Conservation (phyloP, 805 yeast species). For the Candida hispaniensis region DNA sequence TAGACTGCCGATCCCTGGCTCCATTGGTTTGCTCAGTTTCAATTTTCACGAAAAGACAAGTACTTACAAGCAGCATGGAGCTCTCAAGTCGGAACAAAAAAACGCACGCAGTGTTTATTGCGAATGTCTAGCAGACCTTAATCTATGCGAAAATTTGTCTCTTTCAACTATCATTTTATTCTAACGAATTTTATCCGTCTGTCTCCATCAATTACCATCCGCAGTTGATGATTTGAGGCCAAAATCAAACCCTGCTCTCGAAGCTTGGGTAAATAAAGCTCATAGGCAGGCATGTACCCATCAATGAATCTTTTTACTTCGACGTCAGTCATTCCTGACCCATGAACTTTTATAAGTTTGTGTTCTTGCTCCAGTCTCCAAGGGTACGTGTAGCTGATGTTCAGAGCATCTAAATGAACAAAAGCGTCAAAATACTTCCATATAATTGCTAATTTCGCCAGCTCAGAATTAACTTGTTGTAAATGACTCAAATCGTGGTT, state of each 20-base stretch:
- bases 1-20: too few relatives aligned
- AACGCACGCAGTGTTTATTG: too few relatives aligned
- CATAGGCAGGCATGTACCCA: conserved; percentile 80
- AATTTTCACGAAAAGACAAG: too few relatives aligned
- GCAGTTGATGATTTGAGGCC: conserved; percentile 13
- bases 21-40: too few relatives aligned
- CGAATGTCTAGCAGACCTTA: too few relatives aligned
- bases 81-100: too few relatives aligned
- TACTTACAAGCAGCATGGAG: too few relatives aligned
- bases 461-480: conserved; percentile 39
- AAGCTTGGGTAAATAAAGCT: conserved; percentile 37
- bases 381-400: conserved; percentile 49
- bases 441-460: conserved; percentile 39
- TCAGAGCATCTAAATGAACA: conserved; percentile 49
- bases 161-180: too few relatives aligned
- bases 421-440: conserved; percentile 54
- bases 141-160: too few relatives aligned
- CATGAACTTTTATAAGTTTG: conserved; percentile 40
- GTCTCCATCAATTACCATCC: conserved; percentile 16
- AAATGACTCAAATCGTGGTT: conserved; percentile 27
- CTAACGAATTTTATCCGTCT: conserved; percentile 15
- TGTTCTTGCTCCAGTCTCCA: conserved; percentile 79
- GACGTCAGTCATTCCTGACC: conserved; percentile 70
- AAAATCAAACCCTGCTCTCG: conserved; percentile 13
- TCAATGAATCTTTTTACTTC: conserved; percentile 61